These are phyloP conservation scores for Odontarrhena argentea DNA, from an alignment of 345 rosid species.

Conservation along the genomic window DNA sequence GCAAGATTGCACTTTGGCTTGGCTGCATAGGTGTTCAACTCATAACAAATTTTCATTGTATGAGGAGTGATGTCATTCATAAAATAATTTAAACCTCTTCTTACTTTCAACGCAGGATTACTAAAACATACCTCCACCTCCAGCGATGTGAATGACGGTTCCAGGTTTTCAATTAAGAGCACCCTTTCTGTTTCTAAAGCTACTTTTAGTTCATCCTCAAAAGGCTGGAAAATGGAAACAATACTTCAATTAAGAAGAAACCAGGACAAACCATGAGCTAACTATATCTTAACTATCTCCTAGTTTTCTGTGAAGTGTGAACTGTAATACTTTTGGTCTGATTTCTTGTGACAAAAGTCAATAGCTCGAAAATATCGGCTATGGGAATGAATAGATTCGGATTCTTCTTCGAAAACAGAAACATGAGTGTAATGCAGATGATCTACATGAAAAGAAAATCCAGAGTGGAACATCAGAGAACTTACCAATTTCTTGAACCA, in stretches of 20 bases:
- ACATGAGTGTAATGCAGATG: constrained; percentile 13
- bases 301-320: constrained; percentile 6
- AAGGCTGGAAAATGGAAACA: constrained; percentile 46
- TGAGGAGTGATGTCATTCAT: background rate
- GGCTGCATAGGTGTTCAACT: background rate
- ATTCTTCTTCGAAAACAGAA: constrained; percentile 19
- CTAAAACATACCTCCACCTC: constrained; percentile 58
- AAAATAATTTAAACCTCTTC: constrained; percentile 1
- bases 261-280: constrained; percentile 7
- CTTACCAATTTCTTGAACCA: constrained; percentile 54
- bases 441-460: constrained; percentile 12
- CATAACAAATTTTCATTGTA: background rate
- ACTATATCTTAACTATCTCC: background rate
- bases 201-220: constrained; percentile 46
- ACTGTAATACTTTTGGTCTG: background rate
- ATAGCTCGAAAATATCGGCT: constrained; percentile 16
- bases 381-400: constrained; percentile 4
- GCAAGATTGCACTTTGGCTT: constrained; percentile 1
- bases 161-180: constrained; percentile 56
- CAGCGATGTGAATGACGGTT: constrained; percentile 54
- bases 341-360: constrained; percentile 19
- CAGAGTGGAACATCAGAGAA: constrained; percentile 29
- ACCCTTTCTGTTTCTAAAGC: constrained; percentile 45
- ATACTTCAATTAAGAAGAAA: constrained; percentile 7
- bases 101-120: constrained; percentile 5